Evolutionary conservation across 2,329 filamentous ascomycete genomes (phyloP).

Genomic region (Leptographium radiaticola): DNA sequence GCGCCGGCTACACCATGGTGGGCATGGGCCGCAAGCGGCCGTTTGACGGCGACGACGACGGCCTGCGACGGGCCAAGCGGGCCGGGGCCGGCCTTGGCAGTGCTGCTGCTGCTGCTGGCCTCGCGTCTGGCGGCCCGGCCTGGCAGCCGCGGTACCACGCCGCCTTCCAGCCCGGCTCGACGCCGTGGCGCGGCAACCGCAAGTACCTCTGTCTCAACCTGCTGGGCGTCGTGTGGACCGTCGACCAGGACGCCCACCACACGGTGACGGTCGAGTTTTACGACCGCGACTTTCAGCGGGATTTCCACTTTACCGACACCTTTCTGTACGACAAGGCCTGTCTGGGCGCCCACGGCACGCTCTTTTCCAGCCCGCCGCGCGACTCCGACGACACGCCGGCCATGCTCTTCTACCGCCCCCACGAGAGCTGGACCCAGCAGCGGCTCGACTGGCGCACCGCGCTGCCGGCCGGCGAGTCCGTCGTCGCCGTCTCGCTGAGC

Average conservation of each 20-base stretch:
- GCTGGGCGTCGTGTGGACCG: constrained; percentile 91
- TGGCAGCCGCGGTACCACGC: constrained; percentile 58
- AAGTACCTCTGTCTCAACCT: constrained; percentile 90
- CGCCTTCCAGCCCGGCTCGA: constrained; percentile 85
- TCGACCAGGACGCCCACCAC: constrained; percentile 85
- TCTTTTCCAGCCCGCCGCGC: constrained; percentile 69
- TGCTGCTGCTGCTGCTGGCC: background rate
- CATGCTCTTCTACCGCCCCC: constrained; percentile 87
- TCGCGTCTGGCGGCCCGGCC: constrained; percentile 13
- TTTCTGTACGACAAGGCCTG: constrained; percentile 95
- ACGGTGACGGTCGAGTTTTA: constrained; percentile 97
- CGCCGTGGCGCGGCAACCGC: constrained; percentile 87
- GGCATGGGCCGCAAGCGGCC: constrained; percentile 31
- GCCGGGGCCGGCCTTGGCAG: constrained; percentile 19
- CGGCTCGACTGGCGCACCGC: constrained; percentile 81
- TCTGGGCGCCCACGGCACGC: constrained; percentile 67
- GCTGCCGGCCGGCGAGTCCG: constrained; percentile 74
- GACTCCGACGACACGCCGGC: constrained; percentile 40
- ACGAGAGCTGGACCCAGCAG: constrained; percentile 89
- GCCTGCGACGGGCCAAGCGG: constrained; percentile 32
- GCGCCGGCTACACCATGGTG: constrained; percentile 61
- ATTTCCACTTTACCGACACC: constrained; percentile 96
- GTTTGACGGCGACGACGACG: constrained; percentile 33
- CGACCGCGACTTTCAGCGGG: constrained; percentile 78
- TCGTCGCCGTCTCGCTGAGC: constrained; percentile 80